Evolutionary conservation across 352 stramenopile species (phyloP), one percentile per base, ranked within the genome.

Genomic region (Phytopythium aichiense): DNA sequence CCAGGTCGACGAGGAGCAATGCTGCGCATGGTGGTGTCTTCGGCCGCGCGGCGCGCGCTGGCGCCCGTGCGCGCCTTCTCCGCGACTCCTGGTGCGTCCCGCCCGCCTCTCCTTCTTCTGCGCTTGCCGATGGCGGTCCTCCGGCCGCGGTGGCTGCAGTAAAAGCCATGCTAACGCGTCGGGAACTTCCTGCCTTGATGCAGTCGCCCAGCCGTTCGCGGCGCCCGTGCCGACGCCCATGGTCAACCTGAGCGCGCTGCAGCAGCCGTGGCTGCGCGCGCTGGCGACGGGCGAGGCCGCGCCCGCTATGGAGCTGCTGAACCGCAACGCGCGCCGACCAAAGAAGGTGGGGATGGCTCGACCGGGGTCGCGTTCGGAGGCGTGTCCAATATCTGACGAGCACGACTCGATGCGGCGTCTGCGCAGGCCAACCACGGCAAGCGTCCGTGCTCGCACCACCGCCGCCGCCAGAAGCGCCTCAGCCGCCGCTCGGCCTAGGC

Each of bases 381-480:
- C 4, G 4, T n/a, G 11, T 7, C 12, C 7, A 11, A 18, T 30
- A 13, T 20, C 15, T 38, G 18, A 33, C 50, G 16, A 11, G n/a
- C 22, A 18, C 30, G 60, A 16, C 33, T 49, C 28, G n/a, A 9
- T 37, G 43, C 25, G 37, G 53, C 20, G 13, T 23, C 2, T 16
- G 50, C 9, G 49, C 61, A 91, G 81, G 85, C 85, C 56, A 94
- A 94, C 79, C 85, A 92, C 71, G 85, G 85, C 76, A 94, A 94
- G 66, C 85, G 85, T 31, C 85, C 85, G 54, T 94, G 85, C 74
- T 94, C 85, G 61, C 77, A 94, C 74, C 71, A 86, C 56, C 75
- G 81, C 56, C 82, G 85, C 68, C 85, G 85, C 61, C 79, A 86
- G 64, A 92, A 92, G 77, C 85, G 85, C 16, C 76, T 94, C 50